Base-by-base conservation (phyloP, 2,329 filamentous ascomycete species). In the Trichoderma sp. region DNA sequence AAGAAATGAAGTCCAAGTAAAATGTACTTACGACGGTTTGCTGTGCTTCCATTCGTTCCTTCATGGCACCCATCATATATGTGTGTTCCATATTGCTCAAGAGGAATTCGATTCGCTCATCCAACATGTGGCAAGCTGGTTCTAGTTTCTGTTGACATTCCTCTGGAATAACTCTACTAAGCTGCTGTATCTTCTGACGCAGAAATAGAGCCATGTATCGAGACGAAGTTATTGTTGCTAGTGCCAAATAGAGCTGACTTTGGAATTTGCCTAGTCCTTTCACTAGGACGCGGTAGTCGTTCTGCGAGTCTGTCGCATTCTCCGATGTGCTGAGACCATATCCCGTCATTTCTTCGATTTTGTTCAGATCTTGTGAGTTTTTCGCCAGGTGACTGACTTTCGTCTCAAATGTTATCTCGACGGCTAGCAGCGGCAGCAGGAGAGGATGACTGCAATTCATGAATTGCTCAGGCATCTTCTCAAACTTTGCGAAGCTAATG, bases 311-410 rank as follows among this genome's bases (percentile, higher is more conserved):
- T 20, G 26, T 6, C 12, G 17, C 17, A 20, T 17, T 28, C 11
- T 12, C 17, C 6, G 6, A 12, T 3, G 2, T 6, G 13, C 28
- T 17, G 4, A 59, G 3, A 2, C 55, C 55, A 6, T 34, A 12
- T 32, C 55, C 55, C 17, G 55, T 59, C 7, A 32, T 11, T 5
- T 12, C 3, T 13, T 59, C 55, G 0, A 59, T 7, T 1, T 12
- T 7, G 3, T 59, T 2, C 0, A 59, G 55, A 1, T 4, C 17
- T 2, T 7, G 5, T 32, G 1, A 5, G 1, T 9, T 20, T 3
- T 3, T 5, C 4, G 8, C 1, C 1, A n/a, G 9, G 4, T 26
- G 8, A 4, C 6, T 13, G 13, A n/a, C 23, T 11, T n/a, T 30
- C 4, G 2, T 4, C 5, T 28, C 13, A 12, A 32, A 17, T 3